Percentiles rank a stretch among this genome's conserved stretches.
These are phyloP conservation scores for Allomyces javanicus DNA, from an alignment of 192 early-diverging fungal species.

Conservation along the genomic window DNA sequence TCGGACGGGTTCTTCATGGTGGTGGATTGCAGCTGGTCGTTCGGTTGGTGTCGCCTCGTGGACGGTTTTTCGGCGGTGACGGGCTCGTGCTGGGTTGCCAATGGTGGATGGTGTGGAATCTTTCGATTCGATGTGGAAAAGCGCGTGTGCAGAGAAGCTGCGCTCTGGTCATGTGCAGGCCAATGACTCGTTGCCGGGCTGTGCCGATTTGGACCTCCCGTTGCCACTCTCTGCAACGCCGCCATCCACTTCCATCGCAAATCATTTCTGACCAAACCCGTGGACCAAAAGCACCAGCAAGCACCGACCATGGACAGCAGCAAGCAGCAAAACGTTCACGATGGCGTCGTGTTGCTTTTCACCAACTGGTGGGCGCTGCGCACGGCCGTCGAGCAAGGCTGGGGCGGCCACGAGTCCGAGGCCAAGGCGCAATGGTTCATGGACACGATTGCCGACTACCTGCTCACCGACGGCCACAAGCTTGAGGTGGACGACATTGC, in stretches of 20 bases:
- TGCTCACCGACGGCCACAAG: neutral
- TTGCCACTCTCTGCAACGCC: too few species aligned
- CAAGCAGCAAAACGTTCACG: neutral
- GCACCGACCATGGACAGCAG: too few species aligned
- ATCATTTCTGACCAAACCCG: neutral
- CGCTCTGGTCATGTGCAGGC: neutral
- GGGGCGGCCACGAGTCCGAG: conserved; percentile 5
- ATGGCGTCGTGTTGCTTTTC: conserved; percentile 2
- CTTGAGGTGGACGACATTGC: conserved; percentile 2
- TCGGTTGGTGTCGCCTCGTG: too few species aligned
- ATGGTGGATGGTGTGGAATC: too few species aligned
- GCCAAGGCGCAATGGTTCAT: conserved; percentile 4
- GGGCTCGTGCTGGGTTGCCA: too few species aligned
- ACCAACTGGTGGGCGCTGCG: conserved; percentile 3
- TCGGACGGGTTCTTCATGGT: conserved; percentile 10
- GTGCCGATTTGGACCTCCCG: too few species aligned
- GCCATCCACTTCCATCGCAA: neutral
- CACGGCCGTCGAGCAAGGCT: conserved; percentile 4
- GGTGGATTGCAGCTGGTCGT: too few species aligned
- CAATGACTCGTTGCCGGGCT: too few species aligned
- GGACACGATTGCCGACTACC: conserved; percentile 4
- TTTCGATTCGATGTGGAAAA: too few species aligned
- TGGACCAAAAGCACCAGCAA: neutral
- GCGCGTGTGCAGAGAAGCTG: too few species aligned
- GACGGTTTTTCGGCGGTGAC: too few species aligned